These are phyloP conservation scores for Maudiozyma saulgeensis DNA, from an alignment of 805 yeast species.

Conservation along the genomic window DNA sequence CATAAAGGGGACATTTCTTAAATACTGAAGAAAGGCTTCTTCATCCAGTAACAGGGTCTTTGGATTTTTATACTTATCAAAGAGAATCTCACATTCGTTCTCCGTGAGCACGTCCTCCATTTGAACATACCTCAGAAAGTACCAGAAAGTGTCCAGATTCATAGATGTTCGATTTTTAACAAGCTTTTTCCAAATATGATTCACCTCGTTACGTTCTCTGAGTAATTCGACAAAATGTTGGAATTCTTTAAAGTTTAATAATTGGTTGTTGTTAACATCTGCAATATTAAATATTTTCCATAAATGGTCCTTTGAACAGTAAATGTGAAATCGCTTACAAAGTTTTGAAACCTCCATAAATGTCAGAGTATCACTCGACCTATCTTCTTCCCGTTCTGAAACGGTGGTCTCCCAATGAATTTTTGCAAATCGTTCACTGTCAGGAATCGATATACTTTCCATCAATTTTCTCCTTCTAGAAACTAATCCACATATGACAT, in stretches of 20 bases:
- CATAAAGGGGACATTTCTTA: constrained; percentile 26
- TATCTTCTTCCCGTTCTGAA: constrained; percentile 28
- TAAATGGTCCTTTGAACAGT: constrained; percentile 48
- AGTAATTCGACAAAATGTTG: constrained; percentile 61
- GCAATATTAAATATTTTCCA: constrained; percentile 42
- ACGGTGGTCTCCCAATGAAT: constrained; percentile 54
- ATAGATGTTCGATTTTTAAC: constrained; percentile 21
- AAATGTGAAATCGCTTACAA: constrained; percentile 60
- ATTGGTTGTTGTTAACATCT: constrained; percentile 40
- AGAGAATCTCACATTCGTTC: constrained; percentile 28
- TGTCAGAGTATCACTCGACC: constrained; percentile 33
- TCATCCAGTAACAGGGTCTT: constrained; percentile 8
- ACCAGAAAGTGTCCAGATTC: constrained; percentile 26
- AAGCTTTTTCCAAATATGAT: constrained; percentile 36
- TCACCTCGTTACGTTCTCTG: constrained; percentile 57
- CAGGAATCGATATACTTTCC: constrained; percentile 53
- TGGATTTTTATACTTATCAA: constrained; percentile 29
- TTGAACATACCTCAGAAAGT: constrained; percentile 42
- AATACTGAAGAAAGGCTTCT: constrained; percentile 22
- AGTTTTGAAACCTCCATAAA: constrained; percentile 62
- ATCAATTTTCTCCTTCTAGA: constrained; percentile 51
- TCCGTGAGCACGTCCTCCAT: constrained; percentile 30
- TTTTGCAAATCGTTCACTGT: constrained; percentile 46
- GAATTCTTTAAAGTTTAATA: constrained; percentile 63
- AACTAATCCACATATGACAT: constrained; percentile 46